Evolutionary conservation across 768 basidiomycete genomes (phyloP), one percentile per base, ranked within the genome.

Genomic region (Coprinopsis marcescibilis): DNA sequence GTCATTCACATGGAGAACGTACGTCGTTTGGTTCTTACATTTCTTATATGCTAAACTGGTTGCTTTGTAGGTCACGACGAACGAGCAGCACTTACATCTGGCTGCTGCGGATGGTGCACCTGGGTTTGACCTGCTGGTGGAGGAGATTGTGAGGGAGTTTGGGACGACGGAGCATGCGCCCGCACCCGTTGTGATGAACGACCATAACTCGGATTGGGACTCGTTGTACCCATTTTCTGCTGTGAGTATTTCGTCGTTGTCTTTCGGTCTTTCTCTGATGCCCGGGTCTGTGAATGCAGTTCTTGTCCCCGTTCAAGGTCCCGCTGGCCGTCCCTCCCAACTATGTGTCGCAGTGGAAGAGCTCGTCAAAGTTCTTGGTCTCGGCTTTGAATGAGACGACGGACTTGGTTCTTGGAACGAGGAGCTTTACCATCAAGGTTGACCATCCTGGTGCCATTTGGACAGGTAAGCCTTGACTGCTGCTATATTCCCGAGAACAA

Each of bases 181-280:
- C 0, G 60, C 62, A 1, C 66, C 72, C 0, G 72, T 85, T 5
- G 59, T 70, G 2, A 83, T 91, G 76, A 74, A 87, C 50, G 81
- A 88, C 48, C 74, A 82, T 58, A 93, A 91, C 53, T 66, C 78
- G 13, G 90, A 96, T 55, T 98, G 93, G 92, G 90, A 95, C 61
- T 68, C 80, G 1, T 58, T 94, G 30, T 90, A 85, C 60, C 88
- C 88, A 12, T 88, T 89, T 63, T 85, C 85, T 2, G 68, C 80
- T 34, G 89, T 87, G 55, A n/a, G n/a, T n/a, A n/a, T n/a, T n/a
- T n/a, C 27, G 79, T 60, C 21, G 37, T 34, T 26, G 36, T 17
- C 37, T 42, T 32, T 43, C 45, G 17, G 7, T 19, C 34, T 26
- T 46, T 35, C 17, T 15, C 23, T 21, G 7, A 17, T 7, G 26